Evolutionary conservation across 805 yeast genomes (phyloP), one percentile per base, ranked within the genome.

Genomic region (Cephaloascus albidus): DNA sequence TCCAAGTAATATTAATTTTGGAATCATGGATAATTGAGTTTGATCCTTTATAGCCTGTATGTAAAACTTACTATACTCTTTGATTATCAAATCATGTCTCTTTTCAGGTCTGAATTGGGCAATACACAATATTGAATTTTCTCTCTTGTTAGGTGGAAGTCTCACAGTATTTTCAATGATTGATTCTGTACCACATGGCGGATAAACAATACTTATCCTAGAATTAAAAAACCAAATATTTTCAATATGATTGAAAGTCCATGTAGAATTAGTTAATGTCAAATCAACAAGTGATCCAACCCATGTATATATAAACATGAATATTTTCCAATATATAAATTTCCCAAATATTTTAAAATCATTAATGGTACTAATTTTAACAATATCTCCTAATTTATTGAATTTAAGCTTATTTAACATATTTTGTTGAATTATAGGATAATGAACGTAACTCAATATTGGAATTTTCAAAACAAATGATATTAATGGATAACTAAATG

Each of bases 101-200:
- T 93, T 93, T 56, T 93, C 99, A 1, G 96, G 93, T 42, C 99
- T 76, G 61, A 85, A 93, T 59, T 93, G 99, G 0, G 97, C 97
- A 36, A 93, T 62, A 40, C 78, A 83, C 16, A 84, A 63, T 43
- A 81, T 60, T 40, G 47, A 56, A 47, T 49, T 63, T 43, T 54
- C 78, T 53, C 55, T 15, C 52, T 53, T 18, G 39, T 39, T 14
- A 58, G 39, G 6, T 39, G 40, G 15, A 44, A 19, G 50, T 33
- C 18, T 48, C 36, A 18, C 50, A 26, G 33, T 50, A 40, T 37
- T 42, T 34, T 42, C 49, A 42, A 42, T 49, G 39, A 47, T 51
- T 27, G 65, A 68, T 48, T 81, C 85, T 5, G 87, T 77, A 3
- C 89, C 86, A 53, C 94, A 85, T 0, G 98, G 97, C 4, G 99